Evolutionary conservation across 2,329 filamentous ascomycete species (phyloP), one percentile per base, ranked within the genome.

Genomic region (Venturiaceae sp.): DNA sequence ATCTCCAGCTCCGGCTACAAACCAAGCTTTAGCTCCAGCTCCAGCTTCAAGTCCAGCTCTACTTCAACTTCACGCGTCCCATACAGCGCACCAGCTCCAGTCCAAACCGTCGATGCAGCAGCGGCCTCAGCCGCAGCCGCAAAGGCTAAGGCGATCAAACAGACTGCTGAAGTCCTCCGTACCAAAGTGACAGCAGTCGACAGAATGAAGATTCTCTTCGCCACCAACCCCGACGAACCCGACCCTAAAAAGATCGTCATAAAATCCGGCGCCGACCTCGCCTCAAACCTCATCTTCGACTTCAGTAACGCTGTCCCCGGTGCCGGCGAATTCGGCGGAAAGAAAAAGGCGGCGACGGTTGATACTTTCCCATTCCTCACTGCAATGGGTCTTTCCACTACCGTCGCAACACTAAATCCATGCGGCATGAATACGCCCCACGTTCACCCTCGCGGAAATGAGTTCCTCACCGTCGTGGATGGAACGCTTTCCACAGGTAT

Each of bases 231-330:
- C 39, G 60, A 63, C 8, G 44, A 50, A 30, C 44, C 44, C 11
- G 44, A 50, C 26, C 23, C 44, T 16, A 50, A 50, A 16, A 50
- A 50, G 19, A 23, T 50, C 23, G 11, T 50, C 44, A 66, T 74
- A 8, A 65, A 72, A 46, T 62, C 65, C 5, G 65, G 62, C 13
- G 66, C 70, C 2, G 66, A 64, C 4, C 63, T 75, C 30, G 64
- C 64, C 52, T 63, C 66, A 13, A 47, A 65, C 66, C 82, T 87
- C 73, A 87, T 85, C 68, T 91, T 90, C 79, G 79, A 79, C 68
- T 77, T 80, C 64, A 70, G 82, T 62, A 66, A 70, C 60, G 74
- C 75, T 19, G 60, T 62, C 16, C 72, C 75, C 26, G 41, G 55
- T 1, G 52, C 57, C 14, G 39, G 37, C 14, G 60, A 53, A 62